Base-by-base conservation (phyloP, 768 basidiomycete species). In the Auricularia cornea region DNA sequence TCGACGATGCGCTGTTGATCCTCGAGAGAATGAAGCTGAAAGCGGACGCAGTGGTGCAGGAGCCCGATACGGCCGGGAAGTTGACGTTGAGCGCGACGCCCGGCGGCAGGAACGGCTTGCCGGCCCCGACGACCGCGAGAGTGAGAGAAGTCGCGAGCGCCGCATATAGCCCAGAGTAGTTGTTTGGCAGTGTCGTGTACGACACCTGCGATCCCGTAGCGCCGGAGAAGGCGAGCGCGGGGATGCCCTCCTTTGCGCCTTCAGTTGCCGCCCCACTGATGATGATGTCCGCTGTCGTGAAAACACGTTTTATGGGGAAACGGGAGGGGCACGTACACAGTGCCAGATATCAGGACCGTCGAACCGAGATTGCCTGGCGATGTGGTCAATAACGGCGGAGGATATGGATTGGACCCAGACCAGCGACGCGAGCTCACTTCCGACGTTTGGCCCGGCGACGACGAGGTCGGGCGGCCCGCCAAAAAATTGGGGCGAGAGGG, bases 51-150 rank as follows among this genome's bases (percentile, higher is more conserved):
- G 69, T 70, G n/a, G 75, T 61, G 66, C 82, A 83, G 59, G 56
- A 62, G 59, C 66, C 66, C 60, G 67, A 73, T 59, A 69, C 69
- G 11, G 78, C 66, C 1, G 80, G 77, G 67, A 77, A 83, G 72
- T 84, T 84, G 67, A 84, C 81, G 68, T 82, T 83, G 63, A 84
- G 64, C 51, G 73, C 74, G 62, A 77, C 72, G 28, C 75, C 76
- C 0, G 70, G 26, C 1, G 82, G 83, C 20, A 82, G 75, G 62
- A 80, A 69, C 1, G 78, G 76, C 1, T 66, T 70, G 11, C 71
- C 48, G 28, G 70, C 71, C 8, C 66, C 64, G 59, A 79, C 67
- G n/a, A 76, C 64, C 18, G 73, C 72, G 18, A 72, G 59, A 30
- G 76, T 69, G 68, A 83, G 76, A 64, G 72, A 75, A 30, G 79